Conservation (phyloP, 352 stramenopile species). For the Phytophthora kernoviae region DNA sequence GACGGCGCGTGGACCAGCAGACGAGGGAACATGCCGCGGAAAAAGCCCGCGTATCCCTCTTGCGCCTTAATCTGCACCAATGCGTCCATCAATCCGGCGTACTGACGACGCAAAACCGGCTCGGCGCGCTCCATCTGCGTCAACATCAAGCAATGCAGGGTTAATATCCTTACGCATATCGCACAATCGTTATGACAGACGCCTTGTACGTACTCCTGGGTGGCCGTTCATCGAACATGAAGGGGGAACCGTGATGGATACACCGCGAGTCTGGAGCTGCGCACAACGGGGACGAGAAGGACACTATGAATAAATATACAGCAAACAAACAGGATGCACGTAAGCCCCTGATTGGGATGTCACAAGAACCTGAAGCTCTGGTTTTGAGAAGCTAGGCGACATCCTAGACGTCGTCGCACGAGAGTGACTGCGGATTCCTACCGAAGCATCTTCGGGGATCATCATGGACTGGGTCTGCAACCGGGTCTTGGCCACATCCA, state of each 20-base stretch:
- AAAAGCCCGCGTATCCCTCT: conserved; percentile 95
- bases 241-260: conserved; percentile 63
- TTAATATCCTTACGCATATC: background rate
- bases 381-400: conserved; percentile 42
- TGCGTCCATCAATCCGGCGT: conserved; percentile 74
- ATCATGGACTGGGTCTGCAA: conserved; percentile 94
- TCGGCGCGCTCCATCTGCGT: conserved; percentile 32
- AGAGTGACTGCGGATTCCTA: conserved; percentile 43
- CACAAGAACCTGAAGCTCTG: conserved; percentile 63
- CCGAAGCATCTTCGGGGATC: conserved; percentile 60
- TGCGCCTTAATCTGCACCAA: conserved; percentile 90
- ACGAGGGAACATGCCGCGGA: conserved; percentile 93
- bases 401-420: conserved; percentile 36
- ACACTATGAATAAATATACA: conserved; percentile 65
- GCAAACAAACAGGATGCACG: conserved; percentile 37
- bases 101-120: conserved; percentile 70
- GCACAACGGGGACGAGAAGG: conserved; percentile 72
- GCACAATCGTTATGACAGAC: background rate
- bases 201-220: conserved; percentile 32
- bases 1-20: conserved; percentile 96
- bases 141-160: conserved; percentile 1
- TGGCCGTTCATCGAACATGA: conserved; percentile 62
- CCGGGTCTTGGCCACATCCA: conserved; percentile 99
- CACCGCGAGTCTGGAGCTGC: conserved; percentile 69
- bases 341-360: conserved; percentile 32